A percentile compares a stretch with the other conserved stretches of the same genome.
phyloP scores from a whole-genome alignment of 116 monocot genomes.

The Thalassia testudinum region DNA sequence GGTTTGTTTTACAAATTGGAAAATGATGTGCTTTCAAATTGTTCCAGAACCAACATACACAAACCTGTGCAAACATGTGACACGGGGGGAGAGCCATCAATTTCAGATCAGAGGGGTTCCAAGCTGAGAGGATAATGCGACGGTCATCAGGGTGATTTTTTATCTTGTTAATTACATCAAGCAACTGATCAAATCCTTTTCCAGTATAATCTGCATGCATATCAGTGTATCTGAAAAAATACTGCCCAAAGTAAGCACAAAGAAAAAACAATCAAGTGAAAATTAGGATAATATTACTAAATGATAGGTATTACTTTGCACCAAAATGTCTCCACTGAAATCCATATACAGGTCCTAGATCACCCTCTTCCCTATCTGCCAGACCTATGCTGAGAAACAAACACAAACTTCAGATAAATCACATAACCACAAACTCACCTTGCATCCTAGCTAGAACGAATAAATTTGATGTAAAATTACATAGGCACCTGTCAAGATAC shows the following conservation, averaged over 20 bases:
- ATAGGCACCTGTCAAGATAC: slow-evolving; percentile 69
- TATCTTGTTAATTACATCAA: slow-evolving; percentile 80
- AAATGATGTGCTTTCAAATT: too few relatives aligned
- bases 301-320: slow-evolving; percentile 48
- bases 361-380: slow-evolving; percentile 70
- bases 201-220: slow-evolving; percentile 93
- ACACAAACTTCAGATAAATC: background rate
- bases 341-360: slow-evolving; percentile 91
- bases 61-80: slow-evolving; percentile 95
- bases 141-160: slow-evolving; percentile 94
- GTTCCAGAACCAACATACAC: too few relatives aligned
- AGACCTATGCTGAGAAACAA: slow-evolving; percentile 50
- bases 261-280: background rate
- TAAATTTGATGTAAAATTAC: background rate
- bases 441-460: background rate
- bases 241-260: background rate
- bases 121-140: slow-evolving; percentile 77
- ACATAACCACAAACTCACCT: too few relatives aligned
- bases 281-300: background rate
- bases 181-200: slow-evolving; percentile 93
- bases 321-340: slow-evolving; percentile 99
- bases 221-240: slow-evolving; percentile 52
- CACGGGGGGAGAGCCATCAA: slow-evolving; percentile 95
- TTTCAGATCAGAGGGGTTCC: slow-evolving; percentile 96
- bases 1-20: too few relatives aligned